Evolutionary conservation across 2,329 filamentous ascomycete genomes (phyloP).

Genomic region (Pyrenophora seminiperda): DNA sequence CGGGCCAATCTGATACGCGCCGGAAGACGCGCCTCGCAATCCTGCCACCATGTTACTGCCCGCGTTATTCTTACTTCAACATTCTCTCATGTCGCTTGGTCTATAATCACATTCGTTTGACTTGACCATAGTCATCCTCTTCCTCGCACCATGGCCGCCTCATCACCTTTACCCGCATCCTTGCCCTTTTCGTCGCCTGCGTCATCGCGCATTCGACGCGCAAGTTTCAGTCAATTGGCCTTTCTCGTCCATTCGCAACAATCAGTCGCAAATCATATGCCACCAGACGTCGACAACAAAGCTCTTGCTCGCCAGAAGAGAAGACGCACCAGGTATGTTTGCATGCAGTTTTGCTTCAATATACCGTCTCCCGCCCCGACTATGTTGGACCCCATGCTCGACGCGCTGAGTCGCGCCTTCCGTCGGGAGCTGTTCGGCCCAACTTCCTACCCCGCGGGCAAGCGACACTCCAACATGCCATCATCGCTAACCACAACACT

Average conservation of each 20-base stretch:
- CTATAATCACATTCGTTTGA: neutral
- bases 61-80: slow-evolving; percentile 21
- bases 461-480: slow-evolving; percentile 30
- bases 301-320: slow-evolving; percentile 65
- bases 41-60: slow-evolving; percentile 37
- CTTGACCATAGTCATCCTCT: neutral
- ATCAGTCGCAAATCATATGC: slow-evolving; percentile 61
- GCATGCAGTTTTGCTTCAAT: slow-evolving; percentile 6
- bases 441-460: slow-evolving; percentile 24
- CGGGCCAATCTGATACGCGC: slow-evolving; percentile 20
- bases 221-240: slow-evolving; percentile 51
- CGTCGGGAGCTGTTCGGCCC: slow-evolving; percentile 23
- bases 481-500: slow-evolving; percentile 34
- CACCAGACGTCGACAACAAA: slow-evolving; percentile 64
- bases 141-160: slow-evolving; percentile 25
- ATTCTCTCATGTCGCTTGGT: slow-evolving; percentile 18
- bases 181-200: slow-evolving; percentile 36
- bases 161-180: slow-evolving; percentile 34
- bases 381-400: slow-evolving; percentile 25
- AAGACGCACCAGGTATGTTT: slow-evolving; percentile 63
- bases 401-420: slow-evolving; percentile 41
- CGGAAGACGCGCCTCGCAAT: slow-evolving; percentile 21
- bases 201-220: slow-evolving; percentile 28
- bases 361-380: slow-evolving; percentile 19
- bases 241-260: slow-evolving; percentile 66